Base-by-base conservation (phyloP, 2,329 filamentous ascomycete genomes). In the Shiraia sp. region DNA sequence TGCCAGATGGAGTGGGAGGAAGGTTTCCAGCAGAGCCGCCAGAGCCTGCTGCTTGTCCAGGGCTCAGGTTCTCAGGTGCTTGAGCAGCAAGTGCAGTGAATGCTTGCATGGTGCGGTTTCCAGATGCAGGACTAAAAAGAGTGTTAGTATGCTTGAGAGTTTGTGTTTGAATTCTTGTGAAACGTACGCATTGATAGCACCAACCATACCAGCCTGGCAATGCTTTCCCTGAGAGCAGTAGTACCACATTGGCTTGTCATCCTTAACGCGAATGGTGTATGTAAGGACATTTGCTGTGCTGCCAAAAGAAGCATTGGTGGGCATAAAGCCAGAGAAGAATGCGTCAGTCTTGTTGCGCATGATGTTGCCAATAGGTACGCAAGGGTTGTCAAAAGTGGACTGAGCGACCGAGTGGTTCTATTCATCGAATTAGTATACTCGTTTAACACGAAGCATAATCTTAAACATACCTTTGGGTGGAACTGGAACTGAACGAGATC, bases 391-490 rank as follows among this genome's bases (percentile, higher is more conserved):
- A 59, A 91, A 92, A 58, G 77, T 82, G 32, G 87, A 88, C 74
- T 90, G 86, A 12, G 84, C 87, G 43, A 90, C 82, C 36, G 87
- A 90, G 78, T 92, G 88, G 75, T 91, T 91, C 49, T 71, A 38
- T 17, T 17, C 3, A 22, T 17, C 13, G n/a, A n/a, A 25, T 57
- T 30, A 64, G 53, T 10, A n/a, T 33, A n/a, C 12, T 9, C 13
- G 16, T 12, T 10, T 4, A 12, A 23, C 31, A 33, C 2, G 10
- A 23, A 12, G 2, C 14, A 2, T 4, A 22, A 4, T 15, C 26
- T 19, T 6, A 2, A 13, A 47, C 39, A 15, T 61, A 75, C 72
- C 64, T 72, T 69, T 3, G 74, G 69, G 41, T 72, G 71, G 61
- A 79, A 80, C 52, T 78, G 75, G 64, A 79, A 80, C 52, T 78